A percentile compares a stretch with the other conserved stretches of the same genome.
Conservation (phyloP, 345 rosid species). For the Citrus sp. region DNA sequence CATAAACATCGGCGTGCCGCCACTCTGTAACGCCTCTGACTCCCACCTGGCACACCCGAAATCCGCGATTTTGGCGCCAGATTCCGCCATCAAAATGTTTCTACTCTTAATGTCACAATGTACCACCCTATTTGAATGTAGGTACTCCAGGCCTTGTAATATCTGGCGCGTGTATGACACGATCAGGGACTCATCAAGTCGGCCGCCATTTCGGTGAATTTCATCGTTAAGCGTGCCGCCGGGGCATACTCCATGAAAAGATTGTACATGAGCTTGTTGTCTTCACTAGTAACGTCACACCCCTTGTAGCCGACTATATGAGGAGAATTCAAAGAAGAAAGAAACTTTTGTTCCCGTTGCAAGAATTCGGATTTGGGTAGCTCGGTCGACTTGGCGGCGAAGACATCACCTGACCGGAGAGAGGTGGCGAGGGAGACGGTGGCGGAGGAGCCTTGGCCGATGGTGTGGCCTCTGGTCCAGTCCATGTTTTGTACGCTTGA, state of each 20-base stretch:
- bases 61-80: slow-evolving; percentile 60
- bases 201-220: slow-evolving; percentile 35
- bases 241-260: slow-evolving; percentile 64
- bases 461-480: slow-evolving; percentile 64
- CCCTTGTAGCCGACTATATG: slow-evolving; percentile 56
- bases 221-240: slow-evolving; percentile 47
- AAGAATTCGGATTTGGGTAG: slow-evolving; percentile 41
- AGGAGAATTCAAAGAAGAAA: slow-evolving; percentile 51
- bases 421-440: slow-evolving; percentile 55
- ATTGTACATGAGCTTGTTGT: slow-evolving; percentile 41
- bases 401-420: slow-evolving; percentile 29
- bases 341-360: slow-evolving; percentile 51
- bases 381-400: slow-evolving; percentile 68
- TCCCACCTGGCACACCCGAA: slow-evolving; percentile 66
- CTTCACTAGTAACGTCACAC: slow-evolving; percentile 37
- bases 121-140: slow-evolving; percentile 53
- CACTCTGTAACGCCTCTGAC: slow-evolving; percentile 21
- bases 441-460: slow-evolving; percentile 80
- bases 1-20: slow-evolving; percentile 76
- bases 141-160: slow-evolving; percentile 50
- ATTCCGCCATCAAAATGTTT: slow-evolving; percentile 48
- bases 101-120: slow-evolving; percentile 81
- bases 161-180: slow-evolving; percentile 49
- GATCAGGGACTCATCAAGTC: slow-evolving; percentile 36
- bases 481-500: slow-evolving; percentile 26